These are phyloP conservation scores for Linanthus parryae DNA, from an alignment of 148 eudicot species.

Conservation along the genomic window DNA sequence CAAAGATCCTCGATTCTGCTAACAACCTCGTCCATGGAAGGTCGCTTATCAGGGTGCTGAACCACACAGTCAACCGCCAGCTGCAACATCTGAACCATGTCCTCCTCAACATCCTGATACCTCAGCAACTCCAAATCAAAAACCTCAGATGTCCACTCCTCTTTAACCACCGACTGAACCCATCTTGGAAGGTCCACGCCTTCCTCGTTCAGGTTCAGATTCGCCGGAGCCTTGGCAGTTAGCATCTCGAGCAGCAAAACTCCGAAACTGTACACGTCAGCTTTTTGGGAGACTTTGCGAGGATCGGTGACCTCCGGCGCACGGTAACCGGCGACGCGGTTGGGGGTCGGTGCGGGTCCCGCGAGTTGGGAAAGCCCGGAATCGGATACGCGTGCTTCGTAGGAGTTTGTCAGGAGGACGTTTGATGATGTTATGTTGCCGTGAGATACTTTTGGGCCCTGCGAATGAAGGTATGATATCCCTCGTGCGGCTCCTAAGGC, in stretches of 20 bases:
- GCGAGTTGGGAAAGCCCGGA: constrained; percentile 72
- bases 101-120: constrained; percentile 71
- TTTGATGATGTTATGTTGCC: constrained; percentile 90
- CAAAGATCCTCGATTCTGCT: constrained; percentile 49
- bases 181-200: constrained; percentile 90
- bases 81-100: constrained; percentile 79
- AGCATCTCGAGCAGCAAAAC: constrained; percentile 70
- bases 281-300: constrained; percentile 65
- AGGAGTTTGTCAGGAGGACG: constrained; percentile 60
- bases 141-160: constrained; percentile 83
- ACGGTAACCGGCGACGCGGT: constrained; percentile 74
- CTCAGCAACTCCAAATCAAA: constrained; percentile 76
- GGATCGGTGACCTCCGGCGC: constrained; percentile 87
- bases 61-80: constrained; percentile 71
- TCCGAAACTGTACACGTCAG: constrained; percentile 87
- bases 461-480: constrained; percentile 63
- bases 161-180: constrained; percentile 85
- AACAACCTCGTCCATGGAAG: constrained; percentile 51
- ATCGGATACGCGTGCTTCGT: constrained; percentile 77
- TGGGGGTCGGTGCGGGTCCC: constrained; percentile 48
- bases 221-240: constrained; percentile 79
- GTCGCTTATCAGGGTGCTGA: constrained; percentile 78
- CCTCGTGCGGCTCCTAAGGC: constrained; percentile 88
- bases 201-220: constrained; percentile 55
- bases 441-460: constrained; percentile 53